Percentiles rank a stretch among this genome's conserved stretches.
Conservation (phyloP, 225 moss, liverwort and hornwort species). For the Bryum argenteum region DNA sequence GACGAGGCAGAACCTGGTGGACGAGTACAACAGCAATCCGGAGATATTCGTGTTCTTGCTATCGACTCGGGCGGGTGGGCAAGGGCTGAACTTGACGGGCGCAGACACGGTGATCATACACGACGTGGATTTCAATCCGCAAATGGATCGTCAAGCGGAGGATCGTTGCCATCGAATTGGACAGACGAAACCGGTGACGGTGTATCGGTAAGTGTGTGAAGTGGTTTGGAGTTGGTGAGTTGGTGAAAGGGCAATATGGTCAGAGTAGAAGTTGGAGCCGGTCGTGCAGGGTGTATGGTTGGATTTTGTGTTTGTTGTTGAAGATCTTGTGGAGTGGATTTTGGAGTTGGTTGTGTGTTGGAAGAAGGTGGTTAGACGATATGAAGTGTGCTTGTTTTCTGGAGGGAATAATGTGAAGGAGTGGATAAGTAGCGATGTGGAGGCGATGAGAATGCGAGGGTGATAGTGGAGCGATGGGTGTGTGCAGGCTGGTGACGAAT, state of each 20-base stretch:
- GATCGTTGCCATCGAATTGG: slow-evolving; percentile 99
- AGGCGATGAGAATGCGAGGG: slow-evolving; percentile 1
- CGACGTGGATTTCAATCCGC: slow-evolving; percentile 99
- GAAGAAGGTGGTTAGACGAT: not conserved
- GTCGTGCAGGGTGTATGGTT: not conserved
- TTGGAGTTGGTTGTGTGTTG: not conserved
- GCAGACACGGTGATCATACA: slow-evolving; percentile 97
- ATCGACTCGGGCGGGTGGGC: slow-evolving; percentile 95
- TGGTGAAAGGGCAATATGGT: not conserved
- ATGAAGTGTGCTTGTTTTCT: no score
- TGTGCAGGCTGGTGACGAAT: slow-evolving; percentile 81
- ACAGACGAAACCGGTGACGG: slow-evolving; percentile 89
- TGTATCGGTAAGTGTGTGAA: slow-evolving; percentile 65
- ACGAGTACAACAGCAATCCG: slow-evolving; percentile 85
- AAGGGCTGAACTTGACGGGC: slow-evolving; percentile 90
- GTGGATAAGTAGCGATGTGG: not conserved
- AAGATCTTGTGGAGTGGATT: not conserved
- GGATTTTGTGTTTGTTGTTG: not conserved
- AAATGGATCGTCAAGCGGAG: slow-evolving; percentile 99
- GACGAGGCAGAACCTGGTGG: slow-evolving; percentile 87
- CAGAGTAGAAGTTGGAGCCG: not conserved
- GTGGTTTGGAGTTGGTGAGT: not conserved
- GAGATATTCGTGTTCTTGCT: slow-evolving; percentile 84
- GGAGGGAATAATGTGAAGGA: not conserved
- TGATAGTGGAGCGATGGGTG: slow-evolving; percentile 16